Conservation (phyloP, 2,329 filamentous ascomycete genomes). For the Ilyonectria sp. region DNA sequence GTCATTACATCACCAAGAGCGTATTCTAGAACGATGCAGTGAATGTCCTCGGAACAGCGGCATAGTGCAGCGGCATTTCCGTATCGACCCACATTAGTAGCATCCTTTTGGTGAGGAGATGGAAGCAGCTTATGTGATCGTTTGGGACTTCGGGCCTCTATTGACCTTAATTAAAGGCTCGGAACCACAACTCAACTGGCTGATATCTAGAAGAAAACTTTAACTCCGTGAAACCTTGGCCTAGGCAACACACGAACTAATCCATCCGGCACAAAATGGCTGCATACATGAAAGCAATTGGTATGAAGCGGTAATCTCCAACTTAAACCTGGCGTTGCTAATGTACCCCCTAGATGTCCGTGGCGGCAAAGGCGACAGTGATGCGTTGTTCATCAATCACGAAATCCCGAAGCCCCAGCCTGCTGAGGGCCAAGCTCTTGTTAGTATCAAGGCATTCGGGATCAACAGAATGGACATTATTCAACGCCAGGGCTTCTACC, state of each 20-base stretch:
- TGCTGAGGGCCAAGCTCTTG: constrained; percentile 76
- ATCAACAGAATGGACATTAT: constrained; percentile 88
- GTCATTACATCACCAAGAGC: no score
- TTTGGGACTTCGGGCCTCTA: neutral
- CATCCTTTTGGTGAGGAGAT: neutral
- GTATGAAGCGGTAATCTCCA: constrained; percentile 40
- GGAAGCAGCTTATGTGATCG: neutral
- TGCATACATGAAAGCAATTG: constrained; percentile 56
- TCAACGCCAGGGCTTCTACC: constrained; percentile 80
- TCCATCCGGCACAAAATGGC: neutral
- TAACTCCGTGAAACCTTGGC: neutral
- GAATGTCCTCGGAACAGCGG: no score
- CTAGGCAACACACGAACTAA: neutral
- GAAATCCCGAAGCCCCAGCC: constrained; percentile 64
- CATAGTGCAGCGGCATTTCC: no score
- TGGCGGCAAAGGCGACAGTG: constrained; percentile 66
- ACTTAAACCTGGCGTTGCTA: constrained; percentile 5
- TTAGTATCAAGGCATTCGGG: constrained; percentile 86
- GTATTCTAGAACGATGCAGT: no score
- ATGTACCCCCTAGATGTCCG: constrained; percentile 64
- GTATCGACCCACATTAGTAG: neutral
- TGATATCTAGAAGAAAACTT: neutral
- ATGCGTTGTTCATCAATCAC: constrained; percentile 70
- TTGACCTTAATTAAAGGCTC: neutral
- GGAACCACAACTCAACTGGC: neutral